These are phyloP conservation scores for Trametes pubescens DNA, from an alignment of 1,284 basidiomycete species.

Conservation along the genomic window DNA sequence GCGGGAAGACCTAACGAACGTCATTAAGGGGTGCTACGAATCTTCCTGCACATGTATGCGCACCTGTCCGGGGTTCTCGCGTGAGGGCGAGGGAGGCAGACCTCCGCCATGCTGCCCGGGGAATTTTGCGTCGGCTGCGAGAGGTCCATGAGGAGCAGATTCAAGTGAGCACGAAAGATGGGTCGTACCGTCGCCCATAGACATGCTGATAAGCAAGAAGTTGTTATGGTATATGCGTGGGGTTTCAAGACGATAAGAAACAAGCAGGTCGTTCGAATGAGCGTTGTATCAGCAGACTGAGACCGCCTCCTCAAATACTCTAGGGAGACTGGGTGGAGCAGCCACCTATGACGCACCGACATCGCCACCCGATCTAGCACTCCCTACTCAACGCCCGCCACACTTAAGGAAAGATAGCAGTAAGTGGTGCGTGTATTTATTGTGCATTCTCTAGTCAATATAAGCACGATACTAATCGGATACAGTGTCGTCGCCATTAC, in stretches of 20 bases:
- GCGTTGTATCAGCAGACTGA: not conserved
- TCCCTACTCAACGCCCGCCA: not conserved
- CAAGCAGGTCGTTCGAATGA: no score
- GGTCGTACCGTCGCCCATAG: slow-evolving; percentile 27
- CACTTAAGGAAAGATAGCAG: not conserved
- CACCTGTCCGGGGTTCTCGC: slow-evolving; percentile 44
- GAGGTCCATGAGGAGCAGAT: not conserved
- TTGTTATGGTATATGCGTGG: not conserved
- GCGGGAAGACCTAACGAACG: slow-evolving; percentile 38
- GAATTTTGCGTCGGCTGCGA: slow-evolving; percentile 41
- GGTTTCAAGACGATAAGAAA: not conserved
- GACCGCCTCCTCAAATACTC: not conserved
- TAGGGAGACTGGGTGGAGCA: not conserved
- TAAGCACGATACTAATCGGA: not conserved
- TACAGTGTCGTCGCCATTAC: not conserved
- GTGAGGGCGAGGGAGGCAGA: slow-evolving; percentile 40
- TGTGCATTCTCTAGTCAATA: no score
- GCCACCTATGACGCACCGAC: slow-evolving; percentile 1
- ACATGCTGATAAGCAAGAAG: slow-evolving; percentile 15
- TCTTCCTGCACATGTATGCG: not conserved
- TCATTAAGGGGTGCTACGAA: not conserved
- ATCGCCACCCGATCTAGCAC: not conserved
- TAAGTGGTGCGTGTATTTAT: no score
- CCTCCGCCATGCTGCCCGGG: slow-evolving; percentile 34
- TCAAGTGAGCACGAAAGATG: not conserved